Evolutionary conservation across 2,329 filamentous ascomycete genomes (phyloP).

Genomic region (Achaetomium macrosporum): DNA sequence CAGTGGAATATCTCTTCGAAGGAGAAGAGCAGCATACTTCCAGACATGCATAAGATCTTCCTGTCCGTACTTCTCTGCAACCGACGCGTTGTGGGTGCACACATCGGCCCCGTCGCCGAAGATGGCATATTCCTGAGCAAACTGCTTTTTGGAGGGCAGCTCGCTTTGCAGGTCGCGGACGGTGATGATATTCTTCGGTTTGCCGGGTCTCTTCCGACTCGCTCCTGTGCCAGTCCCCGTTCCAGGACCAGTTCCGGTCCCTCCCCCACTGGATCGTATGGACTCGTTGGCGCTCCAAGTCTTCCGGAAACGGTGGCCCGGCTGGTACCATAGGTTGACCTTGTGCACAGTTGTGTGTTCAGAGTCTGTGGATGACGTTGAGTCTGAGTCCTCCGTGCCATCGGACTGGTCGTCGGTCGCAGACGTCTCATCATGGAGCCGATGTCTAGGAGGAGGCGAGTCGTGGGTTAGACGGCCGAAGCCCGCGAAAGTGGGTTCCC

Average conservation of each 20-base stretch:
- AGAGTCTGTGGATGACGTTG: slow-evolving; percentile 53
- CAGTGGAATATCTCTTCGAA: slow-evolving; percentile 70
- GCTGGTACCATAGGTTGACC: slow-evolving; percentile 51
- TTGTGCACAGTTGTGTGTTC: slow-evolving; percentile 58
- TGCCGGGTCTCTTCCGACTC: slow-evolving; percentile 42
- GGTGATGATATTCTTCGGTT: slow-evolving; percentile 63
- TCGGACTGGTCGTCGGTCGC: slow-evolving; percentile 45
- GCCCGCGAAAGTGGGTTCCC: slow-evolving; percentile 51
- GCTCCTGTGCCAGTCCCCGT: slow-evolving; percentile 52
- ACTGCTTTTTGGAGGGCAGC: slow-evolving; percentile 70
- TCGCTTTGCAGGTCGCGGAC: slow-evolving; percentile 65
- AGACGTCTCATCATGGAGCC: slow-evolving; percentile 45
- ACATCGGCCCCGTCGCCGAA: slow-evolving; percentile 77
- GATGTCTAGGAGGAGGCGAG: slow-evolving; percentile 41
- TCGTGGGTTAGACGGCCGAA: slow-evolving; percentile 52
- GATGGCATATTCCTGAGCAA: slow-evolving; percentile 76
- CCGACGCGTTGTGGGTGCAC: slow-evolving; percentile 74
- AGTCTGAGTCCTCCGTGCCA: slow-evolving; percentile 44
- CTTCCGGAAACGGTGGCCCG: slow-evolving; percentile 46
- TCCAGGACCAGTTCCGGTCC: slow-evolving; percentile 54
- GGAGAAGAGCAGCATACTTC: slow-evolving; percentile 70
- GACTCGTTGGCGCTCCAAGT: slow-evolving; percentile 53
- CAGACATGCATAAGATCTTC: slow-evolving; percentile 74
- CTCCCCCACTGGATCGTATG: slow-evolving; percentile 54
- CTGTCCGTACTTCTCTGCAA: slow-evolving; percentile 66